Conservation (phyloP, 1,284 basidiomycete genomes). For the Cutaneotrichosporon cavernicola region DNA sequence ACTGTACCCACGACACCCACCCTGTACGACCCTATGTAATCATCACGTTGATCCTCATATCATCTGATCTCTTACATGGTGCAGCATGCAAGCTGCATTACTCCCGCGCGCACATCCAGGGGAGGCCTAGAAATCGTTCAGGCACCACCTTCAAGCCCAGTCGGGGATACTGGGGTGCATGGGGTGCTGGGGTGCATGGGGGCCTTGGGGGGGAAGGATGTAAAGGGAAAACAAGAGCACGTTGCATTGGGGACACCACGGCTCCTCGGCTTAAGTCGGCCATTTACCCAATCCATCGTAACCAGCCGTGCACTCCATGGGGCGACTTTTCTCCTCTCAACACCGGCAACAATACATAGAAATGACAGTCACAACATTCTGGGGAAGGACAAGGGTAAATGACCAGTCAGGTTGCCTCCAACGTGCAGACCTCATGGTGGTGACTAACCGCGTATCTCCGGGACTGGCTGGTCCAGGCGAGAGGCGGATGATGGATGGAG, state of each 20-base stretch:
- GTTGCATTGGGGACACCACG: neutral
- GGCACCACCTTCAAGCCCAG: neutral
- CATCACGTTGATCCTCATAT: neutral
- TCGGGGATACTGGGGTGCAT: neutral
- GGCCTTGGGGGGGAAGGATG: neutral
- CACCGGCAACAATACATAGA: slow-evolving; percentile 3
- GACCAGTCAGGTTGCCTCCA: neutral
- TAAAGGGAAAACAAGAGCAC: neutral
- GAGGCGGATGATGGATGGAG: neutral
- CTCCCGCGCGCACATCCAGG: neutral
- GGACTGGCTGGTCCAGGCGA: neutral
- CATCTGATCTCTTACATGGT: too few species aligned
- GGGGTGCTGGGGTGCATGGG: too few species aligned
- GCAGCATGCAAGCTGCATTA: too few species aligned
- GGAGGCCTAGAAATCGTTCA: neutral
- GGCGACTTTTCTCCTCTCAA: neutral
- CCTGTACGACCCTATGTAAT: neutral
- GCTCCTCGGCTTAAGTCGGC: slow-evolving; percentile 1
- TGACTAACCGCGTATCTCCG: slow-evolving; percentile 1
- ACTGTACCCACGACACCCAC: neutral
- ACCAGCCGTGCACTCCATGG: neutral
- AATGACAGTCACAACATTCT: neutral
- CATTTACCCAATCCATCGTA: neutral
- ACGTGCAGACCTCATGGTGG: slow-evolving; percentile 5
- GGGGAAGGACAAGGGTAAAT: slow-evolving; percentile 1